Percentiles rank a stretch among this genome's conserved stretches.
Conservation (phyloP, 331 rosid genomes). For the Telfairia occidentalis region DNA sequence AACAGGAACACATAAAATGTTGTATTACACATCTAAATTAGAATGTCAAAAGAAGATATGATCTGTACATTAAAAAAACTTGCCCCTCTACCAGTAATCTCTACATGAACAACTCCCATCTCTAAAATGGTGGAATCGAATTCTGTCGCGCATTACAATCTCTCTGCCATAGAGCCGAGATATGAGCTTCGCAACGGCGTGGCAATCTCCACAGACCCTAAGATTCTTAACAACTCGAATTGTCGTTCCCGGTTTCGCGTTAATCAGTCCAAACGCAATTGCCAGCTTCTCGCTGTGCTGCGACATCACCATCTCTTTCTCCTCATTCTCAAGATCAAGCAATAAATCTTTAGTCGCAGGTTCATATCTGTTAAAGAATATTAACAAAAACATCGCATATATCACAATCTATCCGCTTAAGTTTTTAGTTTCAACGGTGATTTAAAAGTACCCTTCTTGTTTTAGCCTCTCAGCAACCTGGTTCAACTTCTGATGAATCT, state of each 20-base stretch:
- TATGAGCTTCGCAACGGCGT: not conserved
- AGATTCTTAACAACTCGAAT: conserved; percentile 16
- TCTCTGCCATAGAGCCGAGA: conserved; percentile 13
- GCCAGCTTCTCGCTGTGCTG: conserved; percentile 23
- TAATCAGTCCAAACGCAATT: conserved; percentile 13
- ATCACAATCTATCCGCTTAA: not conserved
- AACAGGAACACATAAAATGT: not conserved
- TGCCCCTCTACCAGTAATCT: conserved; percentile 19
- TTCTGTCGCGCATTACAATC: conserved; percentile 15
- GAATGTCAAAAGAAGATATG: not conserved
- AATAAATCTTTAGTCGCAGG: conserved; percentile 8
- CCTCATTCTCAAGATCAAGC: conserved; percentile 15
- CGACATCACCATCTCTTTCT: conserved; percentile 12
- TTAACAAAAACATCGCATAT: not conserved
- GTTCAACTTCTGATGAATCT: conserved; percentile 27
- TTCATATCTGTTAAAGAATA: not conserved
- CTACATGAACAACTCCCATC: conserved; percentile 20
- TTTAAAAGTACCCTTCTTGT: conserved; percentile 10
- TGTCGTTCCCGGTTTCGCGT: conserved; percentile 1
- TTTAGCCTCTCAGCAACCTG: conserved; percentile 14
- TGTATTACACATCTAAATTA: not conserved
- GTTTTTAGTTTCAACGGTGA: not conserved
- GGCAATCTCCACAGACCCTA: conserved; percentile 16
- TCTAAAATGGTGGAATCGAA: conserved; percentile 17
- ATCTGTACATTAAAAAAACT: not conserved